Conservation (phyloP, 2,329 filamentous ascomycete species). For the Myriosclerotinia duriaeana region DNA sequence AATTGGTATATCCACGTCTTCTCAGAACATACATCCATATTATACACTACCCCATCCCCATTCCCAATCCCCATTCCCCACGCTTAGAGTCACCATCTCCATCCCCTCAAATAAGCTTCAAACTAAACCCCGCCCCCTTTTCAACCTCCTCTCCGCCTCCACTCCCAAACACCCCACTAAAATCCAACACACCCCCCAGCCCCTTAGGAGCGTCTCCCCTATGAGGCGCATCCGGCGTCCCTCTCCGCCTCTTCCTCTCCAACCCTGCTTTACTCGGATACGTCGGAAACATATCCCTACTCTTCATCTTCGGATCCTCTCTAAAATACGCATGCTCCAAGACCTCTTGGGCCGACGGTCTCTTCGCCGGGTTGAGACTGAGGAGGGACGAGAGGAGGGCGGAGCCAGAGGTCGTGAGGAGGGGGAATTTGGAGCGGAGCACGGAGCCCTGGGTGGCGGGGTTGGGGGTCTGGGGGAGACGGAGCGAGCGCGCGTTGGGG, state of each 20-base stretch:
- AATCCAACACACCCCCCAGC: slow-evolving; percentile 51
- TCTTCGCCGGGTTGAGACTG: slow-evolving; percentile 67
- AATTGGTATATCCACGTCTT: slow-evolving; percentile 12
- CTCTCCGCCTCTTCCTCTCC: slow-evolving; percentile 71
- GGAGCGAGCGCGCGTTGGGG: slow-evolving; percentile 79
- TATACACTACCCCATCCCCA: background rate
- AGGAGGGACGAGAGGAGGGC: slow-evolving; percentile 69
- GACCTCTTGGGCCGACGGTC: slow-evolving; percentile 72
- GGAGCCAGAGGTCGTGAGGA: slow-evolving; percentile 73
- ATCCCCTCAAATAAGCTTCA: slow-evolving; percentile 57
- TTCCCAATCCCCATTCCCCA: background rate
- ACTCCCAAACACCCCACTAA: slow-evolving; percentile 69
- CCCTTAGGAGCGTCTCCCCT: slow-evolving; percentile 60
- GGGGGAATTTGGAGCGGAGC: slow-evolving; percentile 76
- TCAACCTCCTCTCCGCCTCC: slow-evolving; percentile 64
- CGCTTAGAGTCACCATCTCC: background rate
- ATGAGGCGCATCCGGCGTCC: slow-evolving; percentile 79
- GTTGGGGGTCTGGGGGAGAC: slow-evolving; percentile 57
- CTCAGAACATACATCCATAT: background rate
- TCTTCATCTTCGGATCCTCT: slow-evolving; percentile 87
- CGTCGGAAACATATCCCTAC: slow-evolving; percentile 89
- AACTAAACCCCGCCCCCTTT: slow-evolving; percentile 62
- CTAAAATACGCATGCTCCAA: slow-evolving; percentile 80
- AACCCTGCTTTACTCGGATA: slow-evolving; percentile 94
- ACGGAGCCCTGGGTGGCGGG: slow-evolving; percentile 48